These are phyloP conservation scores for Melocanna baccifera DNA, from an alignment of 176 grass and related monocot species.

Conservation along the genomic window DNA sequence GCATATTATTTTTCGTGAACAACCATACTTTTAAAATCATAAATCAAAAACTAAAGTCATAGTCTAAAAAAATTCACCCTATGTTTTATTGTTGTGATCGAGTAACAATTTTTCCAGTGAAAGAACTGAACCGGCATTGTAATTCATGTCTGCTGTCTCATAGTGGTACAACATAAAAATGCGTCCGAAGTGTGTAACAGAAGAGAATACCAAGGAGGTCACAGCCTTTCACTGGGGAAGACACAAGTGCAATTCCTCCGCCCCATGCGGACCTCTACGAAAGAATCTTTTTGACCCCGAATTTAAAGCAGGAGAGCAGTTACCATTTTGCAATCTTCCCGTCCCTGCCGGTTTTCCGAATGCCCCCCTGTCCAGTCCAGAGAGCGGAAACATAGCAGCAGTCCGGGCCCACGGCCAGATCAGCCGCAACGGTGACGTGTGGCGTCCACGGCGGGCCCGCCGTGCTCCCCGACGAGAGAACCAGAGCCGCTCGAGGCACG, in stretches of 20 bases:
- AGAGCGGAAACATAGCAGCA: background rate
- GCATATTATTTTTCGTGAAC: rapidly evolving
- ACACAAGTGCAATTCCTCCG: background rate
- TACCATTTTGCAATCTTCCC: constrained; percentile 25
- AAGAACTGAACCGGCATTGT: no score
- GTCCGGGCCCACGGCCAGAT: constrained; percentile 34
- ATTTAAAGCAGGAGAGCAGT: constrained; percentile 21
- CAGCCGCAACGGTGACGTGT: constrained; percentile 32
- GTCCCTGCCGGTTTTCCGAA: background rate
- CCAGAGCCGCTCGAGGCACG: constrained; percentile 42
- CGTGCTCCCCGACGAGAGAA: constrained; percentile 1
- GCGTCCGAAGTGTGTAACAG: no score
- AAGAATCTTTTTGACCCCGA: background rate
- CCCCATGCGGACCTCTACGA: background rate
- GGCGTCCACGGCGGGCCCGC: background rate
- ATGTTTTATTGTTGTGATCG: no score
- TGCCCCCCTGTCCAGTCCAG: background rate
- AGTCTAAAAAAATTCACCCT: no score
- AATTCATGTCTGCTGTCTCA: no score
- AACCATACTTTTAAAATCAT: no score
- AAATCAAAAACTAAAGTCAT: no score
- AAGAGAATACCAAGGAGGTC: background rate
- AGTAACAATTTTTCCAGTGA: no score
- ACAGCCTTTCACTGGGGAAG: background rate
- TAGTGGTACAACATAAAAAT: no score